These are phyloP conservation scores for Gyrodon lividus DNA, from an alignment of 768 basidiomycete genomes.

Conservation along the genomic window DNA sequence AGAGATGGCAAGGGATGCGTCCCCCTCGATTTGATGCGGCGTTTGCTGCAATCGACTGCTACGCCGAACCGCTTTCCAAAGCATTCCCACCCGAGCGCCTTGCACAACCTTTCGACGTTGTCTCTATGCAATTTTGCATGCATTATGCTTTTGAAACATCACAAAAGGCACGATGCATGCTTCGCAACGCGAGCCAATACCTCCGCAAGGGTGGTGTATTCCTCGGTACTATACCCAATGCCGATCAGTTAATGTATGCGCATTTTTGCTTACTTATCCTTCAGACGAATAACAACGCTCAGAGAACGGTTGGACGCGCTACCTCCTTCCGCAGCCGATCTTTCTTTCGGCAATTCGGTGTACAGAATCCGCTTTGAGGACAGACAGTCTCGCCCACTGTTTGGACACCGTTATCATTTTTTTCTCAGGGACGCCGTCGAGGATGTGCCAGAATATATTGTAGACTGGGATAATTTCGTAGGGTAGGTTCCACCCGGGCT, in stretches of 20 bases:
- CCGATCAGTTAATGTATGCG: slow-evolving; percentile 77
- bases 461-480: slow-evolving; percentile 93
- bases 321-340: slow-evolving; percentile 61
- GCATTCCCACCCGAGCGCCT: slow-evolving; percentile 65
- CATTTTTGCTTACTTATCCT: slow-evolving; percentile 4
- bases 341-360: slow-evolving; percentile 88
- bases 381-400: slow-evolving; percentile 57
- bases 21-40: slow-evolving; percentile 66
- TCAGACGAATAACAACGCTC: slow-evolving; percentile 17
- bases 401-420: slow-evolving; percentile 93
- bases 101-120: slow-evolving; percentile 80
- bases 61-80: slow-evolving; percentile 64
- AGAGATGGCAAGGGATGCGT: slow-evolving; percentile 58
- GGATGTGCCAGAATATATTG: slow-evolving; percentile 95
- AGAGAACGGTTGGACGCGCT: slow-evolving; percentile 73
- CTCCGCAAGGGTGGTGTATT: slow-evolving; percentile 86
- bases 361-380: slow-evolving; percentile 88
- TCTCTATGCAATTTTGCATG: slow-evolving; percentile 99
- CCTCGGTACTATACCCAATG: slow-evolving; percentile 95
- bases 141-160: slow-evolving; percentile 98
- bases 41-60: slow-evolving; percentile 90
- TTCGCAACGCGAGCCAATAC: slow-evolving; percentile 82
- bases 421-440: slow-evolving; percentile 94
- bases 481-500: slow-evolving; percentile 48
- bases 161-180: slow-evolving; percentile 86